Percentiles rank a stretch among this genome's conserved stretches.
phyloP scores from a whole-genome alignment of 306 rosid species.

The Quercus rubra region DNA sequence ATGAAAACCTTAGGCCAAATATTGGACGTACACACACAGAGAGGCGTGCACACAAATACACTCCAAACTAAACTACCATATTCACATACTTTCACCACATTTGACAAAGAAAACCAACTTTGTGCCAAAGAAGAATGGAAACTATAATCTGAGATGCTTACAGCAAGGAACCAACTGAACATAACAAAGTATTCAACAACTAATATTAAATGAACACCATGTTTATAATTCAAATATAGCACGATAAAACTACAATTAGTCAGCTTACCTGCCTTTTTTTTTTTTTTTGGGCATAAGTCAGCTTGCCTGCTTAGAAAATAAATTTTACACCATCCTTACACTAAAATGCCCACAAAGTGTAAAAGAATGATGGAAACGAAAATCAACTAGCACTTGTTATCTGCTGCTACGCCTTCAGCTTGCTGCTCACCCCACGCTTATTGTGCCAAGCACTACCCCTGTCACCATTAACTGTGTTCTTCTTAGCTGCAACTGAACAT shows the following conservation, averaged over 20 bases:
- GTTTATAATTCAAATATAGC: background rate
- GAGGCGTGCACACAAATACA: no score
- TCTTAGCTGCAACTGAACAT: slow-evolving; percentile 85
- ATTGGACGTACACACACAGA: background rate
- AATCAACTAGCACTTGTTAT: slow-evolving; percentile 3
- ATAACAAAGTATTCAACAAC: background rate
- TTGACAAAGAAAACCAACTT: no score
- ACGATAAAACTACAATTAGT: background rate
- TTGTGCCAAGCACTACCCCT: slow-evolving; percentile 53
- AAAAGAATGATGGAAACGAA: background rate
- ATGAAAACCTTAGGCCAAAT: background rate
- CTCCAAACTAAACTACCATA: no score
- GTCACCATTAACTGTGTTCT: slow-evolving; percentile 49
- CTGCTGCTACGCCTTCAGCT: slow-evolving; percentile 63
- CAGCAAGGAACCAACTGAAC: background rate
- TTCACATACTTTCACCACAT: no score
- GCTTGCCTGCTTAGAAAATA: slow-evolving; percentile 19
- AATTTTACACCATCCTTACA: background rate
- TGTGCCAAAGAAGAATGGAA: background rate
- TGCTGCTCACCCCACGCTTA: slow-evolving; percentile 62
- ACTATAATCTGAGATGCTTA: background rate
- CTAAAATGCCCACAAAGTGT: slow-evolving; percentile 7
- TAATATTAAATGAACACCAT: background rate
- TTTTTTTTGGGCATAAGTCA: no score
- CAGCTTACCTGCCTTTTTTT: background rate